A percentile compares a stretch with the other conserved stretches of the same genome.
phyloP scores from a whole-genome alignment of 2,329 filamentous ascomycete species.

The Diatrype stigma region DNA sequence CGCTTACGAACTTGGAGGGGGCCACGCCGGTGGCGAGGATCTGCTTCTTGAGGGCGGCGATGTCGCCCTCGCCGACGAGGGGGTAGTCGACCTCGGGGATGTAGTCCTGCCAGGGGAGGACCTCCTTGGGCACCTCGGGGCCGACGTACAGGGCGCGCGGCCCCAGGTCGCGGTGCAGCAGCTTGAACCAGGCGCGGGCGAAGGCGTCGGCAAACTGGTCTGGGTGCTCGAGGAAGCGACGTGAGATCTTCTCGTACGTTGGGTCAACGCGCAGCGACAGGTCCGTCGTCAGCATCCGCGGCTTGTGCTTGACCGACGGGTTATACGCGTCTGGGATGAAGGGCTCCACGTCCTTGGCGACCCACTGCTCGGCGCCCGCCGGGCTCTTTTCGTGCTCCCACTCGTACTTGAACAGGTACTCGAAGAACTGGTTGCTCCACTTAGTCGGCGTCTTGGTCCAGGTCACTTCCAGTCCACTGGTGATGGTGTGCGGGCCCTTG shows the following conservation, averaged over 20 bases:
- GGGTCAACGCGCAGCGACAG: constrained; percentile 68
- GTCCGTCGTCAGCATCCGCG: constrained; percentile 75
- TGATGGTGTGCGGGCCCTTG: constrained; percentile 70
- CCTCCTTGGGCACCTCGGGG: constrained; percentile 68
- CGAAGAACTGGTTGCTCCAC: constrained; percentile 72
- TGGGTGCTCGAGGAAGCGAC: constrained; percentile 64
- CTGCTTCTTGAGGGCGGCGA: constrained; percentile 62
- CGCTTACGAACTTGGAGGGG: constrained; percentile 57
- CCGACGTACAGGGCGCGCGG: constrained; percentile 67
- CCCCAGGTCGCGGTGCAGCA: constrained; percentile 75
- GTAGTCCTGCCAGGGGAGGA: constrained; percentile 71
- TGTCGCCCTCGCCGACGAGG: constrained; percentile 58
- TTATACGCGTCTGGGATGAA: constrained; percentile 71
- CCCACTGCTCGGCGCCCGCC: constrained; percentile 73
- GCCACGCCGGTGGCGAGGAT: constrained; percentile 61
- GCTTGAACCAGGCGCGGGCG: constrained; percentile 76
- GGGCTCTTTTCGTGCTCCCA: constrained; percentile 75
- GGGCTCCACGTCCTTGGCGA: constrained; percentile 62
- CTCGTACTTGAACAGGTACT: constrained; percentile 74
- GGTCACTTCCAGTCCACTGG: constrained; percentile 71
- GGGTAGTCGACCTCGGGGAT: constrained; percentile 56
- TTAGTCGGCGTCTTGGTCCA: constrained; percentile 74
- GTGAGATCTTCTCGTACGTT: constrained; percentile 70
- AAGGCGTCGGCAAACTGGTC: constrained; percentile 67
- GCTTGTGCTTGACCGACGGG: constrained; percentile 64